These are phyloP conservation scores for Rhypophila decipiens DNA, from an alignment of 495 filamentous ascomycete genomes.

Conservation along the genomic window DNA sequence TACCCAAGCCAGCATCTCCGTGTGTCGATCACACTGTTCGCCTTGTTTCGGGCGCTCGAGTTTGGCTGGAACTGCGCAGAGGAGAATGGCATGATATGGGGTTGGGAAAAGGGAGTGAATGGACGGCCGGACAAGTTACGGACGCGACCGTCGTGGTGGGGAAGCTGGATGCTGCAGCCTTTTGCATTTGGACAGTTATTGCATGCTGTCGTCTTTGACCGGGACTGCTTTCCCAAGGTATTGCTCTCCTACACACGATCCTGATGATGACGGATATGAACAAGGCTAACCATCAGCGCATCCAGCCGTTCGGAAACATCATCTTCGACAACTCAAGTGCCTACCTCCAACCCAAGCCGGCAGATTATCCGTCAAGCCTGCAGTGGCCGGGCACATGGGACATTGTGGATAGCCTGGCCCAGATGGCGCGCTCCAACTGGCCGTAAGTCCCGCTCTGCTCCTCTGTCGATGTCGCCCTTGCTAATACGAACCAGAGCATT, in stretches of 20 bases:
- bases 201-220: slow-evolving; percentile 88
- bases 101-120: slow-evolving; percentile 33
- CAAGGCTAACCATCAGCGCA: slow-evolving; percentile 2
- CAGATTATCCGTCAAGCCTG: slow-evolving; percentile 55
- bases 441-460: slow-evolving; percentile 52
- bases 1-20: slow-evolving; percentile 72
- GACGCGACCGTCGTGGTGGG: slow-evolving; percentile 77
- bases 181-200: slow-evolving; percentile 85
- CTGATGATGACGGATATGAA: too few species aligned
- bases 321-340: slow-evolving; percentile 66
- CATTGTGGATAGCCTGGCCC: slow-evolving; percentile 72
- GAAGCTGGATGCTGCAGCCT: slow-evolving; percentile 93
- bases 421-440: slow-evolving; percentile 76
- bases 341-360: slow-evolving; percentile 72
- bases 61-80: slow-evolving; percentile 81
- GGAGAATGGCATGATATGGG: slow-evolving; percentile 70
- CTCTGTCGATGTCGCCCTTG: slow-evolving; percentile 8
- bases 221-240: slow-evolving; percentile 69
- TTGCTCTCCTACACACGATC: too few species aligned
- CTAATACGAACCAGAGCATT: slow-evolving; percentile 48
- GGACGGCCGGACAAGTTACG: slow-evolving; percentile 31
- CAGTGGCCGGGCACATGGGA: slow-evolving; percentile 71
- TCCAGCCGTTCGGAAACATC: slow-evolving; percentile 62
- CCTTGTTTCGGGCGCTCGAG: slow-evolving; percentile 72
- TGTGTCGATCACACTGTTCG: slow-evolving; percentile 72